A percentile compares a stretch with the other conserved stretches of the same genome.
Evolutionary conservation across 2,329 filamentous ascomycete genomes (phyloP).

Genomic region (Beauveria caledonica): DNA sequence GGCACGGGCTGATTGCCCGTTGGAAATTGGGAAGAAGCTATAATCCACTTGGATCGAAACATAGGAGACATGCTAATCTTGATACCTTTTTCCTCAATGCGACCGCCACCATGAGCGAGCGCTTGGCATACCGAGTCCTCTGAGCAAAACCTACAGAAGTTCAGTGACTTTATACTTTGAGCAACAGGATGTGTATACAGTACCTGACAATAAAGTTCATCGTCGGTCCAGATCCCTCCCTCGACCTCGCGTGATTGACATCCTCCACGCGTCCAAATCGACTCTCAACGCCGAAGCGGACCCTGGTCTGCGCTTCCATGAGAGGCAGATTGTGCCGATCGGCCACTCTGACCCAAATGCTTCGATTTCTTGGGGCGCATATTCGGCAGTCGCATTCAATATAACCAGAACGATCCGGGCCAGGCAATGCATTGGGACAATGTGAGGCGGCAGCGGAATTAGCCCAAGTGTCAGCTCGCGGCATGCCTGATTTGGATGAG

Average conservation of each 20-base stretch:
- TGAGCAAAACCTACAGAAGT: conserved; percentile 16
- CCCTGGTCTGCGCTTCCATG: conserved; percentile 20
- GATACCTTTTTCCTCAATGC: conserved; percentile 20
- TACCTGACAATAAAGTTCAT: conserved; percentile 23
- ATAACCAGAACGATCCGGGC: conserved; percentile 15
- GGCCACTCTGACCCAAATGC: conserved; percentile 21
- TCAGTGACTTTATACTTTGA: too few relatives aligned
- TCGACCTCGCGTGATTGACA: conserved; percentile 13
- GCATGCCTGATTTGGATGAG: not conserved
- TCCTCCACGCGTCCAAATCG: conserved; percentile 25
- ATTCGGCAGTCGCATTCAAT: conserved; percentile 21
- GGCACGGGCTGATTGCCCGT: not conserved
- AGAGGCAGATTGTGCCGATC: conserved; percentile 14
- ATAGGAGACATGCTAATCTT: conserved; percentile 20
- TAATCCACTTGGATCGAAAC: conserved; percentile 26
- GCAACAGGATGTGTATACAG: not conserved
- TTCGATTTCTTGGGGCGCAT: conserved; percentile 24
- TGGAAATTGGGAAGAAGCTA: conserved; percentile 3
- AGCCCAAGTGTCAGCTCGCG: not conserved
- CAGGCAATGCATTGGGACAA: not conserved
- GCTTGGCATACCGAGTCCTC: conserved; percentile 14
- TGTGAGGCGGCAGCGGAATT: not conserved
- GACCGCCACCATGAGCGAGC: conserved; percentile 16
- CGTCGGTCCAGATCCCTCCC: not conserved
- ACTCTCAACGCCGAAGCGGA: conserved; percentile 22